These are phyloP conservation scores for Austroboletus novae-zelandiae DNA, from an alignment of 1,284 basidiomycete genomes.

Conservation along the genomic window DNA sequence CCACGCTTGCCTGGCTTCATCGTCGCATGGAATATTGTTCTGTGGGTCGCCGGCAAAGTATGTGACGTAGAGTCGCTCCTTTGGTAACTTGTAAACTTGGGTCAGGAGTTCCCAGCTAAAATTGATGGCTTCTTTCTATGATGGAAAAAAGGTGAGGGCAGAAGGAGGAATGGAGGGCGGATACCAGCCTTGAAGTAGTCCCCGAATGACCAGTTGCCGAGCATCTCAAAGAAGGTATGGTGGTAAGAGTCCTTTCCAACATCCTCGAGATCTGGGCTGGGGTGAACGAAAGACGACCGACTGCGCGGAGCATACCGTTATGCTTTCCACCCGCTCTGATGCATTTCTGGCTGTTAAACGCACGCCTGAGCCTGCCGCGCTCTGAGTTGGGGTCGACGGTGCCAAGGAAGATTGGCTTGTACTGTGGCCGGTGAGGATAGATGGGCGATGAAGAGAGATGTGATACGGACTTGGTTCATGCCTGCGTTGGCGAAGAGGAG, in stretches of 20 bases:
- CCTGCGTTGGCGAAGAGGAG: conserved; percentile 98
- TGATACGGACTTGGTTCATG: conserved; percentile 78
- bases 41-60: conserved; percentile 95
- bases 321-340: conserved; percentile 98
- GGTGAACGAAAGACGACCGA: conserved; percentile 7
- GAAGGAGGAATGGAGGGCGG: not conserved
- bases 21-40: conserved; percentile 86
- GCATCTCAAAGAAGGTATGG: conserved; percentile 99
- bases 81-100: conserved; percentile 82
- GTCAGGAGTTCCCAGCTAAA: conserved; percentile 97
- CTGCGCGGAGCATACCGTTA: conserved; percentile 62
- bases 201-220: conserved; percentile 99
- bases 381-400: conserved; percentile 92
- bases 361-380: conserved; percentile 86
- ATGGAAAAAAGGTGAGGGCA: conserved; percentile 1
- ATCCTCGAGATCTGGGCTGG: conserved; percentile 83
- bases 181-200: conserved; percentile 92
- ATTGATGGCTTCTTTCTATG: conserved; percentile 84
- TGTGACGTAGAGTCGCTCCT: conserved; percentile 93
- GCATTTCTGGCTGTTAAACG: conserved; percentile 96
- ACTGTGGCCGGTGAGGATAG: conserved; percentile 47
- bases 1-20: conserved; percentile 89
- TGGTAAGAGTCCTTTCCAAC: conserved; percentile 97
- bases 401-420: conserved; percentile 95
- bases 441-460: not conserved